A percentile compares a stretch with the other conserved stretches of the same genome.
Conservation (phyloP, 1,284 basidiomycete species). For the Heterobasidion occidentale region DNA sequence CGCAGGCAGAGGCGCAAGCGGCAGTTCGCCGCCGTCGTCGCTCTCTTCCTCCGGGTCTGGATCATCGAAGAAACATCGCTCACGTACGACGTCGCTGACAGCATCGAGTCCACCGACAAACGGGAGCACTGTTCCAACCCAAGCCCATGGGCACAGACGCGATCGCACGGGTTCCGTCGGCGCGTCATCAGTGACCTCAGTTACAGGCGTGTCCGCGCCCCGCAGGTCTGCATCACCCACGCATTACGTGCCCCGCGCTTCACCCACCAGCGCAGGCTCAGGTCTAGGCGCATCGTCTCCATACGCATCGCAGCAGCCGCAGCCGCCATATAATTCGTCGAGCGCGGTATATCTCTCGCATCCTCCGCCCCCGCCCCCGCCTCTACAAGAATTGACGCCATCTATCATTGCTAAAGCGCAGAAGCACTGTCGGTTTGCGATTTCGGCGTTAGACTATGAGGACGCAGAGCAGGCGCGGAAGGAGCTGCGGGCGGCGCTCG, state of each 20-base stretch:
- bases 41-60: constrained; percentile 20
- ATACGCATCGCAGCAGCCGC: neutral
- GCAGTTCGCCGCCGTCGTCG: constrained; percentile 9
- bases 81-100: constrained; percentile 1
- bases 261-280: constrained; percentile 1
- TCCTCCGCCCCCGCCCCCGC: constrained; percentile 14
- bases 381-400: constrained; percentile 50
- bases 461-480: constrained; percentile 77
- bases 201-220: neutral
- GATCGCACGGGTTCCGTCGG: constrained; percentile 2
- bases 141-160: neutral
- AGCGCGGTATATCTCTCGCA: constrained; percentile 11
- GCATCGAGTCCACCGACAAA: neutral
- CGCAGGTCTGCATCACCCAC: constrained; percentile 8
- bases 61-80: neutral
- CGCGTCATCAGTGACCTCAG: neutral
- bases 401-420: constrained; percentile 64
- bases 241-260: constrained; percentile 8
- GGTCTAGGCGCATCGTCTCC: neutral
- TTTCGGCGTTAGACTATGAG: constrained; percentile 89
- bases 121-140: neutral
- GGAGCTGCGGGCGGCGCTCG: constrained; percentile 72
- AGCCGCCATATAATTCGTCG: neutral
- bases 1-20: neutral
- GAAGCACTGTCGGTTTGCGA: constrained; percentile 87